Evolutionary conservation across 2,329 filamentous ascomycete species (phyloP), one percentile per base, ranked within the genome.

Genomic region (Pochonia chlamydosporia): DNA sequence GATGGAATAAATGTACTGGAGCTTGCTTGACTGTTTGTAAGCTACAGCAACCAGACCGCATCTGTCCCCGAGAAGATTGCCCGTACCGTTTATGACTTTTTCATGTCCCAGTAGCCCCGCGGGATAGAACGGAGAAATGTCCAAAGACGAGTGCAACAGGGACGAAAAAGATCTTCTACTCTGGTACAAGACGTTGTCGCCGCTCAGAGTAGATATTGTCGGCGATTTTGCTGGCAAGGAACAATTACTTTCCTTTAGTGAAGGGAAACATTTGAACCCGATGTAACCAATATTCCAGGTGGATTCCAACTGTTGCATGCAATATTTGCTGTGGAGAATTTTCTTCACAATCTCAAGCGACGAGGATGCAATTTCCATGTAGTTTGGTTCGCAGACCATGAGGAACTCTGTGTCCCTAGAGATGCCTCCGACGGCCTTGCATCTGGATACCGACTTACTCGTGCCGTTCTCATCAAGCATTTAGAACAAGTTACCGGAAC

Each of bases 181-280:
- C 40, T 56, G 53, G 54, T 49, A 48, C 33, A 31, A 42, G 10
- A 41, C 47, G 3, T 26, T 52, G 18, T 52, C 42, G 13, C 58
- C 65, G 3, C 58, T 60, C 6, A 57, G 52, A n/a, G 72, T 87
- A 24, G 83, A 88, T 54, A 74, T 90, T 3, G 78, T 89, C 4
- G 84, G 86, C 35, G 87, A 90, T 59, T 90, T 87, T 63, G 84
- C 84, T 3, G 85, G 87, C 20, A 80, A 79, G 50, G 85, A 89
- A 59, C 71, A 84, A 10, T 90, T 89, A 89, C 57, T 85, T 87
- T 53, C 56, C 75, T 46, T 62, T 45, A 10, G 13, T 40, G 36
- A 10, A 6, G 6, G 18, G n/a, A n/a, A 24, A 5, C 21, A 73
- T 77, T 63, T 21, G 20, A 21, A 33, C 11, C 5, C 4, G 14